phyloP scores from a whole-genome alignment of 148 eudicot genomes.

The Cornus florida region DNA sequence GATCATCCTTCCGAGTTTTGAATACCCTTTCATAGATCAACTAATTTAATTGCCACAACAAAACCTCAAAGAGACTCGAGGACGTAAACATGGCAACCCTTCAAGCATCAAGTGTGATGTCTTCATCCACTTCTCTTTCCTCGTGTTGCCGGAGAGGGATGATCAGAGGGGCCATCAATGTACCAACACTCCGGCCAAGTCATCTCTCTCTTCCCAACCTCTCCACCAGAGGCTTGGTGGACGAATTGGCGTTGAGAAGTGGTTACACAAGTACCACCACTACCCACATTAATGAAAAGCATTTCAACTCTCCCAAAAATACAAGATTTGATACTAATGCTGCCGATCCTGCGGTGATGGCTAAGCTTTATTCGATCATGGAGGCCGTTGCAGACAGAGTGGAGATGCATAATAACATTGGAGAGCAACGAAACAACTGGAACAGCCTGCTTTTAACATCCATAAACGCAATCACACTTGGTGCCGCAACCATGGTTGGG shows the following conservation, averaged over 20 bases:
- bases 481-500: constrained; percentile 59
- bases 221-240: not conserved
- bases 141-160: not conserved
- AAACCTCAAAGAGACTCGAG: too few relatives aligned
- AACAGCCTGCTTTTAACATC: constrained; percentile 34
- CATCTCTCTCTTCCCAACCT: not conserved
- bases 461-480: constrained; percentile 58
- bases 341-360: constrained; percentile 17
- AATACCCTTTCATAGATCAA: too few relatives aligned
- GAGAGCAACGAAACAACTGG: constrained; percentile 38
- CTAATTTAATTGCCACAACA: too few relatives aligned
- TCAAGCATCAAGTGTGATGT: not conserved
- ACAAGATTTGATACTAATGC: not conserved
- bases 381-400: constrained; percentile 38
- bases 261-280: not conserved
- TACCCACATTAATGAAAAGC: not conserved
- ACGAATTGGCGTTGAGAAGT: not conserved
- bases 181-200: not conserved
- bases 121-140: not conserved
- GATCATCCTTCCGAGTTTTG: too few relatives aligned
- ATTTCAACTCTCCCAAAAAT: not conserved
- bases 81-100: not conserved
- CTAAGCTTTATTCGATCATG: constrained; percentile 29
- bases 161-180: not conserved
- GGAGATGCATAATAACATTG: constrained; percentile 44